These are phyloP conservation scores for Kwoniella pini DNA, from an alignment of 768 basidiomycete species.

Conservation along the genomic window DNA sequence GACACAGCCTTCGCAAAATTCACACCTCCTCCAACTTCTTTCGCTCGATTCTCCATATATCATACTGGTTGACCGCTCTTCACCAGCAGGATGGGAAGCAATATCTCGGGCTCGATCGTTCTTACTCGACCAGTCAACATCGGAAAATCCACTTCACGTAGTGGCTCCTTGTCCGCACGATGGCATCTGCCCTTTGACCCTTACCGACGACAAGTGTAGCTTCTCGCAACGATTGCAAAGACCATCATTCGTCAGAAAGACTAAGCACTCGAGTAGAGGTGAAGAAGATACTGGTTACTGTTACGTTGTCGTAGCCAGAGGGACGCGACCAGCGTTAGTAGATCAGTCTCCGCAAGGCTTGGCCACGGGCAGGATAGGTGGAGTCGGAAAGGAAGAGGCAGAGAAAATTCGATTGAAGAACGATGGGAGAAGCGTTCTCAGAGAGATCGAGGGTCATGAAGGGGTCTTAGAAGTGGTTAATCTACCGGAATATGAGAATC, in stretches of 20 bases:
- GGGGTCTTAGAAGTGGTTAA: conserved; percentile 37
- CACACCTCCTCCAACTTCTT: conserved; percentile 27
- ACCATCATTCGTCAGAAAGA: conserved; percentile 78
- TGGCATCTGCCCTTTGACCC: conserved; percentile 69
- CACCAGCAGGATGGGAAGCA: conserved; percentile 66
- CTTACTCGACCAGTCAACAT: conserved; percentile 23
- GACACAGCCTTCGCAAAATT: conserved; percentile 62
- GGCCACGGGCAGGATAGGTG: conserved; percentile 34
- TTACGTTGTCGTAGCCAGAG: conserved; percentile 84
- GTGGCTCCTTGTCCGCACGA: conserved; percentile 83
- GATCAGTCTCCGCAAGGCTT: not conserved
- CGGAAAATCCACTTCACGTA: conserved; percentile 30
- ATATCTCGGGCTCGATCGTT: conserved; percentile 23
- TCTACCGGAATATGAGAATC: conserved; percentile 8
- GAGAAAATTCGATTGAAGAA: conserved; percentile 34
- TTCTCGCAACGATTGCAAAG: conserved; percentile 86
- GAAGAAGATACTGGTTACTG: conserved; percentile 87
- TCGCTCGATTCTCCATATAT: conserved; percentile 22
- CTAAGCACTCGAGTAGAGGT: conserved; percentile 80
- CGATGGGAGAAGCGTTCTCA: conserved; percentile 32
- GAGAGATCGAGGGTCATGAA: conserved; percentile 27
- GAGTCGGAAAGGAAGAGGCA: conserved; percentile 42
- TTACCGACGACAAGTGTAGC: conserved; percentile 61
- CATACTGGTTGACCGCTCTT: conserved; percentile 80
- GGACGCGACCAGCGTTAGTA: conserved; percentile 62